phyloP scores from a whole-genome alignment of 192 early-diverging fungal species.

The Podila horticola region DNA sequence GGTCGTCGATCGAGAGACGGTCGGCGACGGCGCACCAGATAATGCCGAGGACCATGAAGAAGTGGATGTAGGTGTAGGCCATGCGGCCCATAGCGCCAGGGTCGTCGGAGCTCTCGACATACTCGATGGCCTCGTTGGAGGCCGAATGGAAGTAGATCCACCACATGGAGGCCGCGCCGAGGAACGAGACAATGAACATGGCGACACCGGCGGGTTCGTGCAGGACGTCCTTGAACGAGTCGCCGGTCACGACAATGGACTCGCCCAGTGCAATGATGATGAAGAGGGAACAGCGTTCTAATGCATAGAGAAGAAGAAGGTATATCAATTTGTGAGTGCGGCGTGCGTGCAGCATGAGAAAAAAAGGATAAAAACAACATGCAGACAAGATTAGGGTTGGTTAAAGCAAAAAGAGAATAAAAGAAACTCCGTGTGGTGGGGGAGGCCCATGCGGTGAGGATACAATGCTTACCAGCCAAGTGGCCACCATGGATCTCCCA shows the following conservation, averaged over 20 bases:
- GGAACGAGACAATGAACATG: slow-evolving; percentile 38
- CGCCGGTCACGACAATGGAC: slow-evolving; percentile 41
- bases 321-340: too few species aligned
- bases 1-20: slow-evolving; percentile 27
- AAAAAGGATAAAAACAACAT: background rate
- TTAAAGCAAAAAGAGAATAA: background rate
- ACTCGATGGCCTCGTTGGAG: slow-evolving; percentile 21
- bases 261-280: slow-evolving; percentile 47
- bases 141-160: slow-evolving; percentile 49
- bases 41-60: slow-evolving; percentile 37
- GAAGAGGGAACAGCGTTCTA: slow-evolving; percentile 46
- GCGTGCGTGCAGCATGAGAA: background rate
- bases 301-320: background rate
- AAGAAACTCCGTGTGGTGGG: too few species aligned
- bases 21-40: slow-evolving; percentile 40
- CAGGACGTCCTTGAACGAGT: slow-evolving; percentile 18
- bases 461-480: slow-evolving; percentile 27
- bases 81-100: slow-evolving; percentile 46
- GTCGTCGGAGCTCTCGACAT: slow-evolving; percentile 15
- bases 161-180: slow-evolving; percentile 36
- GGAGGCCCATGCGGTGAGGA: background rate
- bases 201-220: slow-evolving; percentile 21
- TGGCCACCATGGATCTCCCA: slow-evolving; percentile 48
- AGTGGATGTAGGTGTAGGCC: slow-evolving; percentile 38
- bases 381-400: background rate